Base-by-base conservation (phyloP, 192 early-diverging fungal species). In the Rhizoclosmatium globosum region DNA sequence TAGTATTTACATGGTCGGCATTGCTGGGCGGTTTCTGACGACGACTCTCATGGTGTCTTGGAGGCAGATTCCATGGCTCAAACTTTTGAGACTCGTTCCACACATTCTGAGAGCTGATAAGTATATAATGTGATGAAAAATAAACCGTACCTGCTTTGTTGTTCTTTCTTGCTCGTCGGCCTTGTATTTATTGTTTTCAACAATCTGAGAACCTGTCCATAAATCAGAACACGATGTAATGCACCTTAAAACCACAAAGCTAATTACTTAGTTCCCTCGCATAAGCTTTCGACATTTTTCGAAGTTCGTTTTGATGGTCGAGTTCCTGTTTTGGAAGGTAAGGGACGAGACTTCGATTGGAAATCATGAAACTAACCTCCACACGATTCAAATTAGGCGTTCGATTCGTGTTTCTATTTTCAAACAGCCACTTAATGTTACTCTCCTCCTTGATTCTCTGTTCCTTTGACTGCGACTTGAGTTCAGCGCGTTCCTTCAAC, bases 21-120 rank as follows among this genome's bases (percentile, higher is more conserved):
- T 74, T 74, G 42, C 72, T 74, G 2, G 72, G 72, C 19, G 72
- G 72, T 62, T 74, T 74, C 42, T 42, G 17, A n/a, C 72, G 57
- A 9, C 72, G 72, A 13, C 59, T 64, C 42, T 74, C 72, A 19
- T 44, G 58, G 44, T 62, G 42, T 11, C 41, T 11, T 6, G 38
- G 21, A n/a, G 19, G 59, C 38, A 61, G 72, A 48, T 74, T 62
- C 44, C 41, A 74, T 39, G 44, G 44, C 44, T 74, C 53, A 39
- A 59, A 47, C 42, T 62, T 59, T 62, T 74, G 31, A 1, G 57
- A n/a, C 7, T 59, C 72, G 17, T 60, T 23, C 2, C 17, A 39
- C 19, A 45, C 46, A 4, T 11, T 47, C 39, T 45, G 44, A 43
- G 39, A 68, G 21, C 21, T 64, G 11, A 64, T n/a, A 64, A 9